These are phyloP conservation scores for Coriolopsis trogii DNA, from an alignment of 1,284 basidiomycete species.

Conservation along the genomic window DNA sequence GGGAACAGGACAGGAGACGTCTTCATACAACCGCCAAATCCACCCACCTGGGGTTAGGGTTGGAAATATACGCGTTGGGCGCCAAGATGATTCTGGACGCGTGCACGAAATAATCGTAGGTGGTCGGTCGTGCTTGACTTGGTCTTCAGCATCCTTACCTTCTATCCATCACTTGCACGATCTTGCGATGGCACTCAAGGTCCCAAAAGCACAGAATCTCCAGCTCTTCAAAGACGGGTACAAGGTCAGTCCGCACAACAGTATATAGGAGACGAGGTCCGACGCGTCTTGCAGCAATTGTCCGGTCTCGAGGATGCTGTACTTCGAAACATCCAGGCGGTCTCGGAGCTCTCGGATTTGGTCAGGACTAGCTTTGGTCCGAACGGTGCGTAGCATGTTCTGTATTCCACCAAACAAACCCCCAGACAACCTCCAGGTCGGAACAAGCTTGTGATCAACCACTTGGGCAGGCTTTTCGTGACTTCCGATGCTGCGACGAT, in stretches of 20 bases:
- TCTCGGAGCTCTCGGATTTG: conserved; percentile 92
- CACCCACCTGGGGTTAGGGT: too few species aligned
- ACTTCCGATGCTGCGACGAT: conserved; percentile 99
- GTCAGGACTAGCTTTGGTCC: conserved; percentile 97
- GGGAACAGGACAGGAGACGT: too few species aligned
- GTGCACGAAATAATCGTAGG: too few species aligned
- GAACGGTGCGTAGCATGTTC: conserved; percentile 68
- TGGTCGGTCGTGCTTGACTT: neutral
- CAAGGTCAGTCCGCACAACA: conserved; percentile 57
- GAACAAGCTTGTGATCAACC: conserved; percentile 97
- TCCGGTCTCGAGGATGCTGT: conserved; percentile 94
- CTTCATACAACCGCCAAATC: too few species aligned
- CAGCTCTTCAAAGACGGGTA: conserved; percentile 96
- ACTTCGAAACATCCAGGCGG: conserved; percentile 94
- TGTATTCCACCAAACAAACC: neutral
- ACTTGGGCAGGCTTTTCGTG: conserved; percentile 94
- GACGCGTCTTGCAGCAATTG: conserved; percentile 60
- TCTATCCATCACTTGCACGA: neutral
- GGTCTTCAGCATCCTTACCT: neutral
- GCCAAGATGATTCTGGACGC: too few species aligned
- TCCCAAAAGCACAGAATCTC: conserved; percentile 87
- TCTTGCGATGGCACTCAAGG: conserved; percentile 84
- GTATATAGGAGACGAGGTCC: neutral
- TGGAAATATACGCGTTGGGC: too few species aligned
- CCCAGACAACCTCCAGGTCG: conserved; percentile 58